phyloP scores from a whole-genome alignment of 1,284 basidiomycete genomes.

The Pseudomicrostroma phylloplanum region DNA sequence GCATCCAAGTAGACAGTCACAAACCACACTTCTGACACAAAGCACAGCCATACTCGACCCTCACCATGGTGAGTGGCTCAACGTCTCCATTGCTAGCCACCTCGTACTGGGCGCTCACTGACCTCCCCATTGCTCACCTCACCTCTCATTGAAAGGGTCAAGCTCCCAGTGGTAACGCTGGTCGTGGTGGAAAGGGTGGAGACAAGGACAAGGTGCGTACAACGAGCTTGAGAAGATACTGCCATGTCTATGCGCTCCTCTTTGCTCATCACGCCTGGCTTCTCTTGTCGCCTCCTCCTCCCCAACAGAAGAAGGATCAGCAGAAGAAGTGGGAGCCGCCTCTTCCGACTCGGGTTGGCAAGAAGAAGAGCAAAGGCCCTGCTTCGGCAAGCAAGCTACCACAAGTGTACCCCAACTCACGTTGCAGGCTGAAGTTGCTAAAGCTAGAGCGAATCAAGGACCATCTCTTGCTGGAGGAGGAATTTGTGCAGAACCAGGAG shows the following conservation, averaged over 20 bases:
- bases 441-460: conserved; percentile 98
- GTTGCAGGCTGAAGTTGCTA: conserved; percentile 89
- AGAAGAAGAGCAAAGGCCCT: conserved; percentile 86
- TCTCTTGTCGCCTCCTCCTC: neutral
- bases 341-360: conserved; percentile 91
- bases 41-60: no score
- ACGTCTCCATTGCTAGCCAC: no score
- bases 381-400: conserved; percentile 86
- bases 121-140: no score
- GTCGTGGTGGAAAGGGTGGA: conserved; percentile 8
- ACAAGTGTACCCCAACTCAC: conserved; percentile 84
- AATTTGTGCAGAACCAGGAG: conserved; percentile 94
- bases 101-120: no score
- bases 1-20: no score
- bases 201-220: conserved; percentile 17
- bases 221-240: no score
- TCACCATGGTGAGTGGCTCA: no score
- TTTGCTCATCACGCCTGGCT: no score
- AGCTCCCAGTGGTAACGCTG: conserved; percentile 13
- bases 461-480: conserved; percentile 92
- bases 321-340: conserved; percentile 98
- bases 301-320: conserved; percentile 57
- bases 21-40: no score
- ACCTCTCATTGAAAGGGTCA: conserved; percentile 9
- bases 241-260: neutral